Base-by-base conservation (phyloP, 1,139 yeast species). In the Pichia sp. region DNA sequence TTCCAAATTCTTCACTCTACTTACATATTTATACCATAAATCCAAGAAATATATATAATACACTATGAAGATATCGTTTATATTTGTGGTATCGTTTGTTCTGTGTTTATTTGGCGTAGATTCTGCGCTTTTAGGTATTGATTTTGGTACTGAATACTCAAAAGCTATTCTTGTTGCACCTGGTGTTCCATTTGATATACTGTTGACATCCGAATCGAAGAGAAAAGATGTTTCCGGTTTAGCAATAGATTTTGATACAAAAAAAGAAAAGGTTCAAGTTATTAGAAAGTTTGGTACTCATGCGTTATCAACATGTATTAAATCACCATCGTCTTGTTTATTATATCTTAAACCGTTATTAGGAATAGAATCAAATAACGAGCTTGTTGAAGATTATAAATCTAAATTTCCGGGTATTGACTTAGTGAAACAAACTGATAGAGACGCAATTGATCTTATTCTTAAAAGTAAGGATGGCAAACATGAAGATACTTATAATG, bases 151-250 rank as follows among this genome's bases (percentile, higher is more conserved):
- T 51, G 95, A 89, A 61, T 85, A 74, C 70, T 80, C 92, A 35
- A 92, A 94, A 64, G 88, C 96, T 2, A 87, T 85, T 44, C 71
- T 92, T 46, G 84, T 94, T 43, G 96, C 97, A 0, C 97, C 97
- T 0, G 88, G 90, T 11, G 79, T 89, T 29, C 85, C 90, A 20
- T 82, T 89, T 63, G 98, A 92, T 60, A 76, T 92, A 43, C 84
- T 92, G 13, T 70, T 92, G 52, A 87, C 97, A 5, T 84, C 87
- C 39, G 97, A 92, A 61, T 86, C 96, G 8, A 88, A 89, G 65
- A 75, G 98, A 51, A 92, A 92, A 64, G 97, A 92, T 59, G 71
- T 81, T 13, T 76, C 90, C 2, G 96, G 95, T 0, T 59, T 92
- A 27, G 82, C 86, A 1, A 73, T 90, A 53, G 77, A 85, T 55